Percentiles rank a stretch among this genome's conserved stretches.
Conservation (phyloP, 2,329 filamentous ascomycete species). For the Aspergillus sp. region DNA sequence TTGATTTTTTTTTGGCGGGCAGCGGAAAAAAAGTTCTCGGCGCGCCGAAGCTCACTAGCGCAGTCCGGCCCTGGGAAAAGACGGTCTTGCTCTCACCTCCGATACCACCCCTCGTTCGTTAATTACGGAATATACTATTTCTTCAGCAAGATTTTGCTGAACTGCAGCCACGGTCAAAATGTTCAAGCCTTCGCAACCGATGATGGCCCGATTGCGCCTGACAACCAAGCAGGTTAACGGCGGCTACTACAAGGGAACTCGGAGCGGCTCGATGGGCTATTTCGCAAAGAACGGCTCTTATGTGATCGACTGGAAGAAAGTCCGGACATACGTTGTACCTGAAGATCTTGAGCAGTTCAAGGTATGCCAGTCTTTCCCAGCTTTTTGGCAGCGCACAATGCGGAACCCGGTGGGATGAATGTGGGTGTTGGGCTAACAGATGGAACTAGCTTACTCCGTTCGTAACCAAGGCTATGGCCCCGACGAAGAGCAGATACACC, state of each 20-base stretch:
- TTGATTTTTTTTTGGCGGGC: constrained; percentile 17
- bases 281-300: constrained; percentile 60
- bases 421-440: constrained; percentile 6
- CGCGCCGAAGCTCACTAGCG: constrained; percentile 22
- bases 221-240: constrained; percentile 90
- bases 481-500: constrained; percentile 28
- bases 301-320: constrained; percentile 74
- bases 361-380: constrained; percentile 41
- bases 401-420: neutral
- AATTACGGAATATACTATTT: neutral
- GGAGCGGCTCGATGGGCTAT: constrained; percentile 79
- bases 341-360: constrained; percentile 62
- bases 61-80: constrained; percentile 18
- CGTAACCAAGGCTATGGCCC: constrained; percentile 37
- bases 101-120: neutral
- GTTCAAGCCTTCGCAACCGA: constrained; percentile 42
- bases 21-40: constrained; percentile 29
- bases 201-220: constrained; percentile 68
- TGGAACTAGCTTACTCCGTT: constrained; percentile 38
- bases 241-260: constrained; percentile 95
- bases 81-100: constrained; percentile 13
- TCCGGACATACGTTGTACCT: constrained; percentile 84
- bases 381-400: neutral
- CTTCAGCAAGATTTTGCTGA: neutral
- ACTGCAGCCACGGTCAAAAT: constrained; percentile 17